A percentile compares a stretch with the other conserved stretches of the same genome.
These are phyloP conservation scores for Fusarium gaditjirri DNA, from an alignment of 2,329 filamentous ascomycete species.

Conservation along the genomic window DNA sequence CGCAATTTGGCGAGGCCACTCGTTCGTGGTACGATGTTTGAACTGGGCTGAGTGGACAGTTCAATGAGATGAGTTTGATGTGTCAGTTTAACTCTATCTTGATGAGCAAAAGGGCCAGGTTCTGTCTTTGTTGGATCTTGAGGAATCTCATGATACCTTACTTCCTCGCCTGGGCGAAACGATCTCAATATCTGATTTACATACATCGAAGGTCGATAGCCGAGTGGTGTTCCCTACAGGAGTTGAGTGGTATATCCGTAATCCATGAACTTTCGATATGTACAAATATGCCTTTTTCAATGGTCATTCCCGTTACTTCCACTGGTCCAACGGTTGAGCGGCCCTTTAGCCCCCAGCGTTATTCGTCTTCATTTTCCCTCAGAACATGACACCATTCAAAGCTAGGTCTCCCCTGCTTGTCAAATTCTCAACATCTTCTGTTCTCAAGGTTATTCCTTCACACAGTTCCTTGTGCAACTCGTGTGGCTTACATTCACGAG, in stretches of 20 bases:
- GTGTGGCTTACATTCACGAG: slow-evolving; percentile 2
- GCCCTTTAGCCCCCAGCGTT: not conserved
- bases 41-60: not conserved
- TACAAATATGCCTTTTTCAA: not conserved
- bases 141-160: not conserved
- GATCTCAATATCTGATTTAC: not conserved
- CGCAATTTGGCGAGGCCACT: not conserved
- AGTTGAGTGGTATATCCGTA: not conserved
- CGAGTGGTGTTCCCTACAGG: not conserved
- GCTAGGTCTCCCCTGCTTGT: slow-evolving; percentile 43
- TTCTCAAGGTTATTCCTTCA: slow-evolving; percentile 6
- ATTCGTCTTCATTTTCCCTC: slow-evolving; percentile 5
- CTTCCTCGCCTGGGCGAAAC: not conserved
- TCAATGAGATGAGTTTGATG: slow-evolving; percentile 6
- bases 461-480: slow-evolving; percentile 4
- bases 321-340: not conserved
- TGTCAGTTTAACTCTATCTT: slow-evolving; percentile 28
- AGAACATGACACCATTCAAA: slow-evolving; percentile 10
- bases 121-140: not conserved
- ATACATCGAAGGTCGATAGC: not conserved
- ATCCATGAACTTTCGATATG: not conserved
- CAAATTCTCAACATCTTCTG: slow-evolving; percentile 8
- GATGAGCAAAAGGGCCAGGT: slow-evolving; percentile 2
- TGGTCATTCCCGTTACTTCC: not conserved
- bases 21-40: slow-evolving; percentile 12